These are phyloP conservation scores for Thalassia testudinum DNA, from an alignment of 116 monocot genomes.

Conservation along the genomic window DNA sequence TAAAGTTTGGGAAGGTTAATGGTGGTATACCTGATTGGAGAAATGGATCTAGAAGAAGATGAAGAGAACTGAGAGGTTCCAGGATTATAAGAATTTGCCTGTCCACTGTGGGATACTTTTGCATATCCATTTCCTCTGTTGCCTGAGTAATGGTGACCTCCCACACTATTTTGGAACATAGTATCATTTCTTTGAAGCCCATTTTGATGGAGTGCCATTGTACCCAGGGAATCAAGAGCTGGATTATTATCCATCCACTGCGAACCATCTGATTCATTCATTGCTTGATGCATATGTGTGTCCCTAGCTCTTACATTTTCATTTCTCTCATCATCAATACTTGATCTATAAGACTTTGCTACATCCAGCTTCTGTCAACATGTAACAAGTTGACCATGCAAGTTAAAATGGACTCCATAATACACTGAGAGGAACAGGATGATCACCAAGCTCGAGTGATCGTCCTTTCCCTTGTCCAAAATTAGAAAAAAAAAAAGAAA, in stretches of 20 bases:
- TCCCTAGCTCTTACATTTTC: conserved; percentile 16
- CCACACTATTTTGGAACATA: conserved; percentile 14
- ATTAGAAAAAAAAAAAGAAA: no score
- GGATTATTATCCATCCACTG: conserved; percentile 20
- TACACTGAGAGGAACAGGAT: no score
- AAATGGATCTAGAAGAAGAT: conserved; percentile 63
- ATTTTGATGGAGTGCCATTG: conserved; percentile 23
- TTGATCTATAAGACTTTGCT: conserved; percentile 12
- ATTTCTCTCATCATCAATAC: conserved; percentile 17
- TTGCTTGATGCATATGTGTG: conserved; percentile 8
- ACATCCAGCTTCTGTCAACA: conserved; percentile 39
- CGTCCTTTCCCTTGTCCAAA: no score
- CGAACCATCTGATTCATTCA: conserved; percentile 15
- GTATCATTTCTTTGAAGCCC: conserved; percentile 25
- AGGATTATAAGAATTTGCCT: conserved; percentile 20
- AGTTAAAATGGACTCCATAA: no score
- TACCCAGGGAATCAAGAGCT: conserved; percentile 18
- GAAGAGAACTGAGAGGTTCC: conserved; percentile 53
- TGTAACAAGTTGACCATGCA: conserved; percentile 1
- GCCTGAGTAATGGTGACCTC: conserved; percentile 21
- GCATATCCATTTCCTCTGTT: conserved; percentile 26
- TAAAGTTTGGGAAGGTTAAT: no score
- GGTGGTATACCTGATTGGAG: conserved; percentile 58
- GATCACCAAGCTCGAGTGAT: no score
- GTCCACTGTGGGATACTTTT: conserved; percentile 26